phyloP scores from a whole-genome alignment of 1,139 yeast genomes.

The Yamadazyma taylorii region DNA sequence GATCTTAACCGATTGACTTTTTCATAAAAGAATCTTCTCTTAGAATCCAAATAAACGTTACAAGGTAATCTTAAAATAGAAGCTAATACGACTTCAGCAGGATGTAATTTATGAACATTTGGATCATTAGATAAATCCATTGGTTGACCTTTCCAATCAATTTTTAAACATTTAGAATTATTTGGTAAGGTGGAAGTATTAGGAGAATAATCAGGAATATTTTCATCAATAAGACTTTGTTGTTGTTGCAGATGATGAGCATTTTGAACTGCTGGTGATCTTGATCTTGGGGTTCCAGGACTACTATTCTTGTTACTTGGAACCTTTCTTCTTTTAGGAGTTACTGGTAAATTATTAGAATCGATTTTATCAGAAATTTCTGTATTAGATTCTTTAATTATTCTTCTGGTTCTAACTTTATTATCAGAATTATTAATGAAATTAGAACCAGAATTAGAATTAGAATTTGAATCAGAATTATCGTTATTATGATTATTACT shows the following conservation, averaged over 20 bases:
- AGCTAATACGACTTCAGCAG: constrained; percentile 88
- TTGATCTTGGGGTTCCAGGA: background rate
- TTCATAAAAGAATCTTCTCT: constrained; percentile 84
- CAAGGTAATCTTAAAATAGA: constrained; percentile 87
- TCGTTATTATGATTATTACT: constrained; percentile 19
- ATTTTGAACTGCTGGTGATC: constrained; percentile 19
- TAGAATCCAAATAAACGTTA: constrained; percentile 85
- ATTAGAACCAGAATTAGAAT: constrained; percentile 26
- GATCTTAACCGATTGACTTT: constrained; percentile 75
- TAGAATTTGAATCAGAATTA: constrained; percentile 27
- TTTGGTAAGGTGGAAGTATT: constrained; percentile 56
- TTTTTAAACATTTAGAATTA: constrained; percentile 68
- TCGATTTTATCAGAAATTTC: constrained; percentile 13
- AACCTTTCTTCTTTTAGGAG: constrained; percentile 44
- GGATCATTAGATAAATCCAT: constrained; percentile 87
- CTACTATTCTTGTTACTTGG: constrained; percentile 24
- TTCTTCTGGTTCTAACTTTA: constrained; percentile 56
- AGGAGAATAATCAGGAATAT: constrained; percentile 77
- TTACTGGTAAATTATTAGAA: constrained; percentile 8
- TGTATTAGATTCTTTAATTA: constrained; percentile 14
- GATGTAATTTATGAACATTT: constrained; percentile 68
- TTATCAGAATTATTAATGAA: constrained; percentile 46
- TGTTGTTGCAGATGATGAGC: constrained; percentile 23
- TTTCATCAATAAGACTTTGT: constrained; percentile 54
- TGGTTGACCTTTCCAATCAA: constrained; percentile 98